Evolutionary conservation across 2,329 filamentous ascomycete genomes (phyloP).

Genomic region (Cyphellophora europaea): DNA sequence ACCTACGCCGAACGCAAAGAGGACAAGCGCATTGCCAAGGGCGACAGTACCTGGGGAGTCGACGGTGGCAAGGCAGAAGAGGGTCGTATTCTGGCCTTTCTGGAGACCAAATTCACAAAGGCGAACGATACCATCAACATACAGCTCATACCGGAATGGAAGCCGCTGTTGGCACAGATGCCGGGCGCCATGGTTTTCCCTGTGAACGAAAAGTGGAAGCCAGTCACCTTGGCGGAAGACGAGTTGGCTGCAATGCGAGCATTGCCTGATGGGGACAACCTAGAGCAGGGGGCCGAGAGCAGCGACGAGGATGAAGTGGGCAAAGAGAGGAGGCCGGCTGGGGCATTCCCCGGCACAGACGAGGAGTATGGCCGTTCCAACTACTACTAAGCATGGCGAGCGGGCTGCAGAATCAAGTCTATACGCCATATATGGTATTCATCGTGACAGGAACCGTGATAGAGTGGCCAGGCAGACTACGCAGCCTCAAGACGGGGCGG

Average conservation of each 20-base stretch:
- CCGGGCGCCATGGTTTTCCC: conserved; percentile 86
- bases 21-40: conserved; percentile 64
- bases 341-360: conserved; percentile 24
- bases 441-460: too few relatives aligned
- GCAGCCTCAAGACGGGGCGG: too few relatives aligned
- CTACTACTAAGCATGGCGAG: conserved; percentile 11
- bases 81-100: conserved; percentile 71
- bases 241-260: conserved; percentile 51
- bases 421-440: too few relatives aligned
- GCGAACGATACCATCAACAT: conserved; percentile 90
- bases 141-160: conserved; percentile 62
- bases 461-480: too few relatives aligned
- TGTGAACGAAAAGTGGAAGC: conserved; percentile 41
- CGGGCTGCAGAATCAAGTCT: too few relatives aligned
- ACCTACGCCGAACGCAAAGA: conserved; percentile 20
- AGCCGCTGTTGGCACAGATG: conserved; percentile 65
- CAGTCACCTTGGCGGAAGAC: conserved; percentile 55
- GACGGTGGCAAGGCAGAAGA: conserved; percentile 84
- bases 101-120: conserved; percentile 82
- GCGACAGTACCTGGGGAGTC: conserved; percentile 56
- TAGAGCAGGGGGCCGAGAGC: conserved; percentile 9
- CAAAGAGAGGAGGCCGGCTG: conserved; percentile 19
- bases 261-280: conserved; percentile 41
- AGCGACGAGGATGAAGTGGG: conserved; percentile 35
- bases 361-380: conserved; percentile 10